Conservation (phyloP, 2,329 filamentous ascomycete genomes). For the Alternaria sp. region DNA sequence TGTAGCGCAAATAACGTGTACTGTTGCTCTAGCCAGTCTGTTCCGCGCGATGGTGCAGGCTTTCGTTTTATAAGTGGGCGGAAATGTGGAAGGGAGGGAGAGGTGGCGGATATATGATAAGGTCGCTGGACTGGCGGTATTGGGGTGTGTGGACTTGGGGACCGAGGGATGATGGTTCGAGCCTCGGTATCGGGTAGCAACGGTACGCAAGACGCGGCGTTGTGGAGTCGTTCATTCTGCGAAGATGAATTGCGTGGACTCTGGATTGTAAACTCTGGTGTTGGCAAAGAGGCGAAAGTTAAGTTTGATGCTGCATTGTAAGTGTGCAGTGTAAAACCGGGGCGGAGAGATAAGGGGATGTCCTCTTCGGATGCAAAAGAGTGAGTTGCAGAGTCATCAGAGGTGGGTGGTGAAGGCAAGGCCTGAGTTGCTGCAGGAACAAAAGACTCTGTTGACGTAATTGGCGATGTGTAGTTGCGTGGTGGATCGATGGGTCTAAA, state of each 20-base stretch:
- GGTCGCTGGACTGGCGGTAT: not conserved
- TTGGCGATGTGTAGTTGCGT: not conserved
- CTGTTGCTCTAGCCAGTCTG: constrained; percentile 21
- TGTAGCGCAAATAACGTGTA: constrained; percentile 5
- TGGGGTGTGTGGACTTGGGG: not conserved
- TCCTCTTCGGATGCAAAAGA: not conserved
- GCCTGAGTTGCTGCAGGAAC: not conserved
- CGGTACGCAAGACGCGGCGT: too few relatives aligned
- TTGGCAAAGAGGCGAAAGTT: not conserved
- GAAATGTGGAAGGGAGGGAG: fast-evolving
- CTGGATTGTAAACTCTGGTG: too few relatives aligned
- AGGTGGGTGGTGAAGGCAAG: not conserved
- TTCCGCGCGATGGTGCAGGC: constrained; percentile 13
- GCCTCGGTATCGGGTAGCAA: not conserved
- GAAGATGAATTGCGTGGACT: not conserved
- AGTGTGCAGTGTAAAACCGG: not conserved
- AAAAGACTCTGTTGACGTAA: not conserved
- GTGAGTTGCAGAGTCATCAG: not conserved
- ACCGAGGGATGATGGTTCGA: too few relatives aligned
- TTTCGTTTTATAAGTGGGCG: constrained; percentile 10
- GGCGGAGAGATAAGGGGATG: not conserved
- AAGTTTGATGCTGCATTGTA: not conserved
- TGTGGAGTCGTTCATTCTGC: too few relatives aligned
- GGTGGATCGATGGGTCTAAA: not conserved
- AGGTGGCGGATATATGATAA: not conserved